These are phyloP conservation scores for Rutstroemia sp. DNA, from an alignment of 2,329 filamentous ascomycete genomes.

Conservation along the genomic window DNA sequence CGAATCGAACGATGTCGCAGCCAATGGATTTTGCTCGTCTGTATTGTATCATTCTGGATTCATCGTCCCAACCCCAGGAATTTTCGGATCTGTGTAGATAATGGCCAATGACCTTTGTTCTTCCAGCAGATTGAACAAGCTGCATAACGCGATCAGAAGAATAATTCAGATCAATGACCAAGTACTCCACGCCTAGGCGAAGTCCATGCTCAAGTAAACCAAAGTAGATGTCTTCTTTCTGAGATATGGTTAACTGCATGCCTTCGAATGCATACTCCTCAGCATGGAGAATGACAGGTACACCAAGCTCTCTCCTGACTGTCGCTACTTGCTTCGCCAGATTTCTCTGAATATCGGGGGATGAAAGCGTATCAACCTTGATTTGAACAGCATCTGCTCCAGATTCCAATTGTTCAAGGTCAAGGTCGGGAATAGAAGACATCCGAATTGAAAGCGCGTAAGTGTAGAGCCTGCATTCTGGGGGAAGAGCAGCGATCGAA, in stretches of 20 bases:
- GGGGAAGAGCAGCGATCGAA: slow-evolving; percentile 49
- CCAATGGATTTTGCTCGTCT: slow-evolving; percentile 42
- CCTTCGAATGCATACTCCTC: slow-evolving; percentile 37
- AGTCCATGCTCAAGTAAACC: slow-evolving; percentile 55
- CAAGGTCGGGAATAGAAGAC: slow-evolving; percentile 46
- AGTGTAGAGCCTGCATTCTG: slow-evolving; percentile 54
- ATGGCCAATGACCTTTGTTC: slow-evolving; percentile 47
- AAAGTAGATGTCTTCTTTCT: slow-evolving; percentile 38
- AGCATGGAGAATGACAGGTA: slow-evolving; percentile 51
- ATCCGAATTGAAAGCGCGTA: slow-evolving; percentile 58
- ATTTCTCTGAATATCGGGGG: slow-evolving; percentile 38
- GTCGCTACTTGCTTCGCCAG: slow-evolving; percentile 49
- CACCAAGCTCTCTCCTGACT: slow-evolving; percentile 46
- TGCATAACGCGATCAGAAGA: slow-evolving; percentile 37
- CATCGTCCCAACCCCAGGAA: slow-evolving; percentile 39
- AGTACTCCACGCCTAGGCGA: slow-evolving; percentile 57
- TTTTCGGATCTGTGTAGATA: slow-evolving; percentile 32
- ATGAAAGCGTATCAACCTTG: slow-evolving; percentile 48
- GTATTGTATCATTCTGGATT: slow-evolving; percentile 41
- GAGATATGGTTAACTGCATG: slow-evolving; percentile 15
- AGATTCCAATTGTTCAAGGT: slow-evolving; percentile 47
- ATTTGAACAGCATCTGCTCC: slow-evolving; percentile 53
- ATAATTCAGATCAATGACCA: slow-evolving; percentile 54
- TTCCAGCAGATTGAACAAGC: slow-evolving; percentile 40
- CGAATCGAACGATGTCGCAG: slow-evolving; percentile 49